Conservation (phyloP, 805 yeast species). For the Saccharomycopsis sp. region DNA sequence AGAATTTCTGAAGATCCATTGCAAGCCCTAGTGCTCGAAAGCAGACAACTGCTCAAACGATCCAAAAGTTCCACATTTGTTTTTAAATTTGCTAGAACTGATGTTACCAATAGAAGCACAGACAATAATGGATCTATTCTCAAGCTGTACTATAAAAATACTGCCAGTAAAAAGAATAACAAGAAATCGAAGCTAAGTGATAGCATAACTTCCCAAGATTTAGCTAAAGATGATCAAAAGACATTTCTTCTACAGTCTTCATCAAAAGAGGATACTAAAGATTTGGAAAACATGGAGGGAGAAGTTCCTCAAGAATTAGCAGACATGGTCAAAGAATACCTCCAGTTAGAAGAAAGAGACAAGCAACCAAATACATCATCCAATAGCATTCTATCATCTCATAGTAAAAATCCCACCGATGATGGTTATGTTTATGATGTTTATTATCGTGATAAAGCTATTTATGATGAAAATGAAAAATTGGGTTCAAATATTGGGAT, state of each 20-base stretch:
- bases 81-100: slow-evolving; percentile 35
- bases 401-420: neutral
- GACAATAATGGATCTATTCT: too few species aligned
- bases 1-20: slow-evolving; percentile 82
- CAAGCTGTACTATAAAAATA: too few species aligned
- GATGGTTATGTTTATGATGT: slow-evolving; percentile 90
- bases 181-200: too few species aligned
- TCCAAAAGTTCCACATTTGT: neutral
- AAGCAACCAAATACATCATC: neutral
- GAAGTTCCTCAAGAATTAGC: slow-evolving; percentile 51
- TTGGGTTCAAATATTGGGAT: slow-evolving; percentile 21
- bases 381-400: neutral
- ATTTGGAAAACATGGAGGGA: slow-evolving; percentile 21
- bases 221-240: slow-evolving; percentile 1
- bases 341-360: slow-evolving; percentile 29
- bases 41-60: neutral
- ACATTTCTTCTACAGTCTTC: slow-evolving; percentile 13
- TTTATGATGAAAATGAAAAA: slow-evolving; percentile 34
- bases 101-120: slow-evolving; percentile 22
- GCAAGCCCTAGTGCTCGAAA: slow-evolving; percentile 44
- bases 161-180: too few species aligned
- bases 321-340: slow-evolving; percentile 63
- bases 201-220: too few species aligned
- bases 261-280: neutral
- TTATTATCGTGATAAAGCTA: slow-evolving; percentile 57